phyloP scores from a whole-genome alignment of 1,284 basidiomycete species.

The Takashimella koratensis region DNA sequence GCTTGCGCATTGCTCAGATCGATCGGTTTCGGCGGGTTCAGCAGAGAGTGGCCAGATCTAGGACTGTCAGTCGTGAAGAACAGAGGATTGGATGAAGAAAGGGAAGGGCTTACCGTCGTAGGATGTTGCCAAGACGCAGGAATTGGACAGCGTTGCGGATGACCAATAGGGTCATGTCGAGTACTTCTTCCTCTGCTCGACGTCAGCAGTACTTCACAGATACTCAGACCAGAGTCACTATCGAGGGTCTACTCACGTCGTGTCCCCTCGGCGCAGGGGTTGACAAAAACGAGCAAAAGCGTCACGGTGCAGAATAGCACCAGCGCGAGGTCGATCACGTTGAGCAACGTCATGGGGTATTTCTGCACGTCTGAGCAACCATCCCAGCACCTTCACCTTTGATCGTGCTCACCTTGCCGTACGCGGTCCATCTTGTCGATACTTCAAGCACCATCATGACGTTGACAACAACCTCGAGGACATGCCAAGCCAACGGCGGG shows the following conservation, averaged over 20 bases:
- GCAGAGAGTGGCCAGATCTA: constrained; percentile 90
- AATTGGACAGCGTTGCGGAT: constrained; percentile 89
- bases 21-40: constrained; percentile 85
- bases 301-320: constrained; percentile 83
- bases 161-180: constrained; percentile 84
- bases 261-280: constrained; percentile 42
- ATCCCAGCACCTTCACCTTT: neutral
- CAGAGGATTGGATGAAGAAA: neutral
- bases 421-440: constrained; percentile 77
- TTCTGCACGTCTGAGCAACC: constrained; percentile 56
- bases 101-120: constrained; percentile 68
- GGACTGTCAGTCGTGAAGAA: neutral
- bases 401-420: constrained; percentile 68
- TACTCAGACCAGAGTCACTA: no score
- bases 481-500: constrained; percentile 65
- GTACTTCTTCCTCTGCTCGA: constrained; percentile 76
- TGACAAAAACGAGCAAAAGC: constrained; percentile 73
- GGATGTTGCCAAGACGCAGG: constrained; percentile 77
- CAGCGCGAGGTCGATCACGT: constrained; percentile 77
- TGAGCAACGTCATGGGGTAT: constrained; percentile 92
- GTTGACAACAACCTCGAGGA: constrained; percentile 88
- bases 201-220: constrained; percentile 46
- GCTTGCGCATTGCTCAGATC: constrained; percentile 61
- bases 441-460: constrained; percentile 90
- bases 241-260: constrained; percentile 34